Percentiles rank a stretch among this genome's conserved stretches.
Evolutionary conservation across 2,329 filamentous ascomycete species (phyloP).

Genomic region (Monilinia laxa): DNA sequence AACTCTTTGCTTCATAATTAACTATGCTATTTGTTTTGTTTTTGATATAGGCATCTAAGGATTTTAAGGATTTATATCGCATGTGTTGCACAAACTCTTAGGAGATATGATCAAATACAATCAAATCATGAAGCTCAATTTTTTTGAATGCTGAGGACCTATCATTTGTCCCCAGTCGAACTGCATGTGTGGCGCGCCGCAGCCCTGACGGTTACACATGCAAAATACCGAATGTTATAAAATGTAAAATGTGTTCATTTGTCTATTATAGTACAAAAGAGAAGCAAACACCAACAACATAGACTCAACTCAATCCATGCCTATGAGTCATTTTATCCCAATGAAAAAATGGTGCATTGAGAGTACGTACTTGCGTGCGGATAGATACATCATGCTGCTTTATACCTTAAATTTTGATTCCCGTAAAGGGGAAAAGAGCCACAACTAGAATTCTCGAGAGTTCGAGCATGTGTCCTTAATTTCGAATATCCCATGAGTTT

Average conservation of each 20-base stretch:
- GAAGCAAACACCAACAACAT: not conserved
- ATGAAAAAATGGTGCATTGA: not conserved
- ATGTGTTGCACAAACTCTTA: not conserved
- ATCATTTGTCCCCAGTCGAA: not conserved
- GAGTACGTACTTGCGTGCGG: not conserved
- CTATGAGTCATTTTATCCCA: not conserved
- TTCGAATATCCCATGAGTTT: not conserved
- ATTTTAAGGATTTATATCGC: not conserved
- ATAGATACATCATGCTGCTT: conserved; percentile 1
- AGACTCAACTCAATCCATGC: not conserved
- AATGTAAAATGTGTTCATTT: not conserved
- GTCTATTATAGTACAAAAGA: not conserved
- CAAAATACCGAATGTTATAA: not conserved
- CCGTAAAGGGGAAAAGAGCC: not conserved
- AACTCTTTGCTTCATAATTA: not conserved
- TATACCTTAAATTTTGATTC: not conserved
- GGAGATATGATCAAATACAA: not conserved
- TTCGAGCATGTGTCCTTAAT: not conserved
- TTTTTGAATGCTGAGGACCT: not conserved
- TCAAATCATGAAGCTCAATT: not conserved
- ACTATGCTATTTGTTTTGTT: not conserved
- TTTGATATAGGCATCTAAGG: not conserved
- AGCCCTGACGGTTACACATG: not conserved
- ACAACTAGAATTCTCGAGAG: not conserved
- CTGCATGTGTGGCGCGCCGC: not conserved